Base-by-base conservation (phyloP, 495 filamentous ascomycete genomes). In the Terfezia boudieri region DNA sequence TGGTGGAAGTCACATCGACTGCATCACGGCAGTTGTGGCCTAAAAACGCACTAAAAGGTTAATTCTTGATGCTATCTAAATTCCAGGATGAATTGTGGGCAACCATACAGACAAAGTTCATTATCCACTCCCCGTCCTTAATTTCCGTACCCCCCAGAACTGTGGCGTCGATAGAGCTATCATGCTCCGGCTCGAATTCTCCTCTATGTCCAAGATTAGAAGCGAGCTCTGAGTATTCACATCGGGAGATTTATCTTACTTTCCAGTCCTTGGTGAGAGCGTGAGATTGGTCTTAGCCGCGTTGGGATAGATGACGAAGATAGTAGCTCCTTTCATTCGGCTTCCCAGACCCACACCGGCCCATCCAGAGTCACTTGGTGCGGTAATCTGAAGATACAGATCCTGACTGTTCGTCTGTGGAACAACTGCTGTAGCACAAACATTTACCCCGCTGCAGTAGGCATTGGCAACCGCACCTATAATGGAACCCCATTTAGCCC, bases 241-340 rank as follows among this genome's bases (percentile, higher is more conserved):
- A 57, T 11, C 22, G 4, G 17, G 12, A 8, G 41, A 46, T 2
- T 14, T 14, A 14, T 14, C 41, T 14, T 14, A 46, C 41, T 61
- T 65, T 16, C 75, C 76, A 22, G 65, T 63, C n/a, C 82, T 74
- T 2, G 79, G 73, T 17, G 81, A 84, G 50, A 83, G 56, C 0
- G 82, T 86, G 59, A 84, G 70, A 58, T 82, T 76, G 14, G 12
- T 46, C 16, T 74, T 75, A 9, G 59, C 57, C 4, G 76, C 75
- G 57, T 77, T 63, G 16, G 75, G 65, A 64, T 84, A 85, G 57
- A 83, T 73, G 36, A 86, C 63, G 58, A 84, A 84, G 36, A 87
- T 82, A 58, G 76, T 78, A 14, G 82, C 68, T 14, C 73, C 77
- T 1, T 64, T 59, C 82, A 86, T 86, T 35, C 59, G 58, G 0